These are phyloP conservation scores for Sanghuangporus sanghuang DNA, from an alignment of 1,284 basidiomycete species.

Conservation along the genomic window DNA sequence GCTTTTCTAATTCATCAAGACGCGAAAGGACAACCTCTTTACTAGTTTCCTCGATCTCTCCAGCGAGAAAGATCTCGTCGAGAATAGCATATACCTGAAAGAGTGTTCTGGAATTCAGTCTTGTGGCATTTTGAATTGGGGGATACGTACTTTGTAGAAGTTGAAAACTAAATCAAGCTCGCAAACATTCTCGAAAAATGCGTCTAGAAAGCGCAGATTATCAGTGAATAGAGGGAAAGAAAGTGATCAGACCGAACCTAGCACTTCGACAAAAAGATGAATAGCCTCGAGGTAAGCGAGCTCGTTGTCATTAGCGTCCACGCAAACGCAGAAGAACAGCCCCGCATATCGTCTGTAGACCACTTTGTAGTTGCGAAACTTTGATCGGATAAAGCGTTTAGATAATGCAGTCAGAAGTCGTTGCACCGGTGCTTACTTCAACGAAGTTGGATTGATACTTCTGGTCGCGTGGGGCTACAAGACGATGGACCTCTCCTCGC, in stretches of 20 bases:
- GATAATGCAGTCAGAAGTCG: background rate
- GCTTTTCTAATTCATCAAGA: slow-evolving; percentile 85
- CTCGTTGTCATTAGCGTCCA: slow-evolving; percentile 98
- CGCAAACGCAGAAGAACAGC: slow-evolving; percentile 96
- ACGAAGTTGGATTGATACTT: slow-evolving; percentile 99
- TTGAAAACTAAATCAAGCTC: slow-evolving; percentile 97
- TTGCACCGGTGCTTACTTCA: slow-evolving; percentile 59
- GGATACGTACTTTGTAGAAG: slow-evolving; percentile 83
- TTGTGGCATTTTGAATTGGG: slow-evolving; percentile 2
- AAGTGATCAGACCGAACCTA: slow-evolving; percentile 48
- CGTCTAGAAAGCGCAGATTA: slow-evolving; percentile 50
- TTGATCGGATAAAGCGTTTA: background rate
- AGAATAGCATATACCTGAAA: slow-evolving; percentile 90
- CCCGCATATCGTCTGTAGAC: slow-evolving; percentile 96
- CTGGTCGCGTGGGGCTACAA: slow-evolving; percentile 96
- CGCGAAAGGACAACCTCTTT: slow-evolving; percentile 91
- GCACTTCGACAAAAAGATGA: slow-evolving; percentile 97
- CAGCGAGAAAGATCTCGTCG: slow-evolving; percentile 98
- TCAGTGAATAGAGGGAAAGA: background rate
- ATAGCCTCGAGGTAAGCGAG: slow-evolving; percentile 96
- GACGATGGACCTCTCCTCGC: slow-evolving; percentile 90
- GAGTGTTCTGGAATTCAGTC: background rate
- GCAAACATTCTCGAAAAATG: slow-evolving; percentile 98
- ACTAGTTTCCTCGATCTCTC: slow-evolving; percentile 97
- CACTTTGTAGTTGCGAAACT: slow-evolving; percentile 96